phyloP scores from a whole-genome alignment of 2,329 filamentous ascomycete genomes.

The Nothopassalora personata region DNA sequence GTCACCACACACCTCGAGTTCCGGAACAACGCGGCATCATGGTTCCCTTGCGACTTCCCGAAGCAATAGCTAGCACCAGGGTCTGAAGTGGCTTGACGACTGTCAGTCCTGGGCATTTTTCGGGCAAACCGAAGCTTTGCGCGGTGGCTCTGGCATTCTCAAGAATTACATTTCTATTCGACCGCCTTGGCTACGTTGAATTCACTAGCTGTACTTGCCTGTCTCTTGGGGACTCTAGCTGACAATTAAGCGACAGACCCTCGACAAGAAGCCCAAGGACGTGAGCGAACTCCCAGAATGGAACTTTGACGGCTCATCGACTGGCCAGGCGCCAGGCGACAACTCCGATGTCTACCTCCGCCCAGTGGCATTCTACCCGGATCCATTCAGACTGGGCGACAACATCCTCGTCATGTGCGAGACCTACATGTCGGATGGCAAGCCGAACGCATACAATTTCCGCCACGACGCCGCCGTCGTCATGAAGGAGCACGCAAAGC shows the following conservation, averaged over 20 bases:
- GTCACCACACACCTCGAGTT: background rate
- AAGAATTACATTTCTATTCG: background rate
- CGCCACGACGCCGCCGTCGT: conserved; percentile 84
- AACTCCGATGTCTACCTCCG: conserved; percentile 98
- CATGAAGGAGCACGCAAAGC: conserved; percentile 78
- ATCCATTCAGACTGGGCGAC: conserved; percentile 81
- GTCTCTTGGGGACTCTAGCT: conserved; percentile 2
- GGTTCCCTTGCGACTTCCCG: background rate
- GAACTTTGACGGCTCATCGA: conserved; percentile 87
- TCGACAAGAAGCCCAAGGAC: conserved; percentile 52
- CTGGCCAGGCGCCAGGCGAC: conserved; percentile 83
- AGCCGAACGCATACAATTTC: conserved; percentile 98
- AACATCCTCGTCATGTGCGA: conserved; percentile 94
- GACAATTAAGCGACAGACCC: conserved; percentile 48
- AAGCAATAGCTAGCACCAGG: conserved; percentile 1
- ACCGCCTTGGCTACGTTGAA: conserved; percentile 1
- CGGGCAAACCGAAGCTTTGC: conserved; percentile 12
- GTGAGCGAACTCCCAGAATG: conserved; percentile 67
- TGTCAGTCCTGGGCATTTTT: conserved; percentile 1
- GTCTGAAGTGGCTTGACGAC: background rate
- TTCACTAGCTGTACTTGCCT: background rate
- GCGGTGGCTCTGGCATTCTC: background rate
- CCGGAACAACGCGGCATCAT: conserved; percentile 5
- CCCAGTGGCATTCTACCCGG: conserved; percentile 81
- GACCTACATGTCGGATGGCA: conserved; percentile 90